These are phyloP conservation scores for Lactuca saligna DNA, from an alignment of 129 eudicot genomes.

Conservation along the genomic window DNA sequence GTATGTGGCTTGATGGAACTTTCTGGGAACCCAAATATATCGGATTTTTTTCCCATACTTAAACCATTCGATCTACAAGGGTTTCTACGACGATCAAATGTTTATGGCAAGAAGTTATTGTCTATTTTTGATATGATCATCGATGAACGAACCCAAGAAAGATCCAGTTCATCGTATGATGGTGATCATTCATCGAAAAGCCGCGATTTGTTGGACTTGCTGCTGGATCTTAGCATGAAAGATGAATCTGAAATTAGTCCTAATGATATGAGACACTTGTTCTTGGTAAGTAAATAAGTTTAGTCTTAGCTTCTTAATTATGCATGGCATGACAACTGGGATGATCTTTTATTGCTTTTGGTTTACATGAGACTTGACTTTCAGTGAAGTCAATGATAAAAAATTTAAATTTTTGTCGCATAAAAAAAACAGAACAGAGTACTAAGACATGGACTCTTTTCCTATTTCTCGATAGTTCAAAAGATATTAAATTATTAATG, in stretches of 20 bases:
- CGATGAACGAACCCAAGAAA: conserved; percentile 12
- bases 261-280: conserved; percentile 22
- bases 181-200: background rate
- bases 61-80: conserved; percentile 37
- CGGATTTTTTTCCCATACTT: conserved; percentile 26
- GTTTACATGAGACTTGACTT: too few species aligned
- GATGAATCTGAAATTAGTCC: conserved; percentile 9
- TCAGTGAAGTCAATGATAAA: too few species aligned
- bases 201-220: conserved; percentile 23
- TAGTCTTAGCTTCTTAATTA: too few species aligned
- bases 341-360: too few species aligned
- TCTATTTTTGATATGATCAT: conserved; percentile 18
- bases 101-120: conserved; percentile 13
- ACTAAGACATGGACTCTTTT: too few species aligned
- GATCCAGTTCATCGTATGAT: background rate
- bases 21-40: conserved; percentile 28
- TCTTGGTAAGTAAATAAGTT: conserved; percentile 5
- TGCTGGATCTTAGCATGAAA: conserved; percentile 16
- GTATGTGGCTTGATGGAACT: conserved; percentile 18
- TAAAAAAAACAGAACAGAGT: too few species aligned
- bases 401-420: too few species aligned
- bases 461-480: too few species aligned
- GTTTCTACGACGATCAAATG: background rate
- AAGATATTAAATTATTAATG: too few species aligned
- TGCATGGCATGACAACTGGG: too few species aligned